phyloP scores from a whole-genome alignment of 2,329 filamentous ascomycete genomes.

The Talaromyces funiculosus region DNA sequence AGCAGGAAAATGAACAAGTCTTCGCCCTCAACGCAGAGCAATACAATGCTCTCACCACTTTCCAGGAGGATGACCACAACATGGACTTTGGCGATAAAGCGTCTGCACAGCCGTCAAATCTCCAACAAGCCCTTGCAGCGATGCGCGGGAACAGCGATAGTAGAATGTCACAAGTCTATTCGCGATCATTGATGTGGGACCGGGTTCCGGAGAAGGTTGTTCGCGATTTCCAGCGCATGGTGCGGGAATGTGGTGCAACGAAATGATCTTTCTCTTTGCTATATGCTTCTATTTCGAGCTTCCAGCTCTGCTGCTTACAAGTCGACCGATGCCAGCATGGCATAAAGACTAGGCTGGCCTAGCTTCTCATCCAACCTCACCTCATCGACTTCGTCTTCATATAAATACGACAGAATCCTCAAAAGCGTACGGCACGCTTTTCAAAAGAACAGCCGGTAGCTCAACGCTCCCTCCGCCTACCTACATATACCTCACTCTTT shows the following conservation, averaged over 20 bases:
- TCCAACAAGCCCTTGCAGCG: conserved; percentile 63
- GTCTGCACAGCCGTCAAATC: conserved; percentile 31
- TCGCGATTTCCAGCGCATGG: conserved; percentile 84
- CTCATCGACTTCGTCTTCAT: neutral
- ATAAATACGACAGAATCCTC: neutral
- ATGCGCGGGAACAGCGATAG: conserved; percentile 57
- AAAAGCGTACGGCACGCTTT: conserved; percentile 15
- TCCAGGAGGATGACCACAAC: conserved; percentile 46
- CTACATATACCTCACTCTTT: conserved; percentile 1
- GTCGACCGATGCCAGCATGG: neutral
- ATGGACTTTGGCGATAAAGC: conserved; percentile 28
- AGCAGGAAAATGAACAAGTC: conserved; percentile 81
- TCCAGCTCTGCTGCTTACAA: neutral
- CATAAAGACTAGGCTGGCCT: conserved; percentile 14
- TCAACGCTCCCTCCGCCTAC: conserved; percentile 13
- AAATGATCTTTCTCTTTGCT: conserved; percentile 2
- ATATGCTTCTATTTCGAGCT: neutral
- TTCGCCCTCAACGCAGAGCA: conserved; percentile 82
- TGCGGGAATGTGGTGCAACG: conserved; percentile 60
- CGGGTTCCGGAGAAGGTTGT: conserved; percentile 90
- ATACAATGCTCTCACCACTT: conserved; percentile 77
- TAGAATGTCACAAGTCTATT: conserved; percentile 78
- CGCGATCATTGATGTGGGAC: conserved; percentile 86
- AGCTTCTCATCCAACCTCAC: neutral
- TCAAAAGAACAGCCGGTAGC: conserved; percentile 14